Evolutionary conservation across 208 protist species (phyloP), one percentile per base, ranked within the genome.

Genomic region (Leishmania gerbilli): DNA sequence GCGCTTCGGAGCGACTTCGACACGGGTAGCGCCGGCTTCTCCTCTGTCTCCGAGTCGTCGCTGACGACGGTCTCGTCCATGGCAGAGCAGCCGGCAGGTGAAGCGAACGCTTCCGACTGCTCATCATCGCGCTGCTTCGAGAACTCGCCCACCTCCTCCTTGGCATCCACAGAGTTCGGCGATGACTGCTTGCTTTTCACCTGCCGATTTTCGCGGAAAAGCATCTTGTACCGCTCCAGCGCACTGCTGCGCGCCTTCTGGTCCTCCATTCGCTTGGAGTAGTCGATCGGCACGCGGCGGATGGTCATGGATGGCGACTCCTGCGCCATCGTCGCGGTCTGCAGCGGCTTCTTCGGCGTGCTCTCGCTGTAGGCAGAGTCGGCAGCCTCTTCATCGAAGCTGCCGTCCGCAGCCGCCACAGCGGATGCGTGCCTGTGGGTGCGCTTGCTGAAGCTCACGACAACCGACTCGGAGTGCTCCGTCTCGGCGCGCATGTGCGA

Each of bases 161-260:
- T 31, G 37, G 60, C 47, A n/a, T 71, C 68, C 21, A 74, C 64
- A n/a, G 76, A 42, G 21, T 79, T 74, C 47, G 74, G 77, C 3
- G 76, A 81, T 24, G 84, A 21, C 31, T 62, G 68, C 1, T 34
- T 71, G 53, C 69, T 62, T 24, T 82, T 58, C 24, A 87, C 83
- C 8, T 79, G 71, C 11, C 74, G 79, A 42, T 82, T 87, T 7
- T 62, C 79, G 11, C 72, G 83, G 27, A 94, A 84, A n/a, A 96
- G 80, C 49, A 87, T 81, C 40, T 89, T 88, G 83, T 93, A 96
- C 11, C 91, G 87, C 79, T 88, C 88, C 80, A 96, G 68, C 0
- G 92, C 91, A 42, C 27, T 86, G 45, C 84, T 87, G 74, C 92
- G 92, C 58, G 64, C 83, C 40, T 77, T 79, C 76, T 88, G 84